Evolutionary conservation across 768 basidiomycete species (phyloP), one percentile per base, ranked within the genome.

Genomic region (Xerocomellus amylosporus): DNA sequence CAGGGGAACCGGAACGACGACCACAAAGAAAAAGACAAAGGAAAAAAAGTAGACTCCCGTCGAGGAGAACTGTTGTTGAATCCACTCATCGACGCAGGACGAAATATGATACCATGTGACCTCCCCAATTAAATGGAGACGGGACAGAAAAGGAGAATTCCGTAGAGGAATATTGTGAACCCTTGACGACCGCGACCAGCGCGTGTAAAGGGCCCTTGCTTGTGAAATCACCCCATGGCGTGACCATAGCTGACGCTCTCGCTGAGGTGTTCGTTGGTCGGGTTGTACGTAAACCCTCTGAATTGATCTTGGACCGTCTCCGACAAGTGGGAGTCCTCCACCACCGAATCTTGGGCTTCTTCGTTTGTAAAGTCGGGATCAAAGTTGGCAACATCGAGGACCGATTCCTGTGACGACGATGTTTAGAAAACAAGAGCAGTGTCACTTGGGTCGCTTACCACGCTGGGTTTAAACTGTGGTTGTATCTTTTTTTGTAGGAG

Each of bases 251-350:
- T 87, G 64, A 87, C 87, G 65, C 89, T 91, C 75, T 90, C 89
- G 71, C 88, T 87, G 64, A 91, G 79, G 63, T 91, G 87, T 62
- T 90, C 88, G 68, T 88, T 89, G 22, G 84, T 83, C 1, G 89
- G 88, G 69, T 91, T 91, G 70, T 92, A 93, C 5, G 90, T 93
- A 74, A 93, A 93, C 26, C 90, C 90, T 63, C 80, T 77, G 81
- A 98, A 98, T 70, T 95, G 93, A 64, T 94, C 93, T 70, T 99
- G 96, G 2, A 99, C 93, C 0, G 95, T 98, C 77, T 97, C 90
- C 15, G 91, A 94, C 36, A 99, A 75, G 26, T 84, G 86, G 4
- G 92, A 94, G 65, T 94, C 93, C 59, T 90, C 91, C 37, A 99
- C 96, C 51, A 98, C 94, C 2, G 93, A 95, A 72, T 99, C 96